Evolutionary conservation across 139 green algal genomes (phyloP).

Genomic region (Volvox africanus): DNA sequence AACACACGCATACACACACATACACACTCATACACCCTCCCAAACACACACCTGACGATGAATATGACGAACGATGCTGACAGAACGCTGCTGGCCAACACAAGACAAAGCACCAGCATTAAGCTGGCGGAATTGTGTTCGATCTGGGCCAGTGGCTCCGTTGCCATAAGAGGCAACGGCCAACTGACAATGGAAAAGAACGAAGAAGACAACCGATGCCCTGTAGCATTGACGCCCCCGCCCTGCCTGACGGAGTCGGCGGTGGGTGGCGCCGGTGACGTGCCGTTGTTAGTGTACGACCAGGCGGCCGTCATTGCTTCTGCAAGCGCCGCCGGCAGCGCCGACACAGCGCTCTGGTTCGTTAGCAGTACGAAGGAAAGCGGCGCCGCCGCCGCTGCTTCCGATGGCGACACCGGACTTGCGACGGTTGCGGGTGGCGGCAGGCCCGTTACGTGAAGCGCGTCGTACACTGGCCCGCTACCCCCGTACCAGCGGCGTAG

Average conservation of each 20-base stretch:
- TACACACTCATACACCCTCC: background rate
- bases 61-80: slow-evolving; percentile 76
- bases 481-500: slow-evolving; percentile 68
- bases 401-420: background rate
- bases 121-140: slow-evolving; percentile 61
- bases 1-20: background rate
- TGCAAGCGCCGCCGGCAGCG: slow-evolving; percentile 67
- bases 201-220: background rate
- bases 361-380: slow-evolving; percentile 55
- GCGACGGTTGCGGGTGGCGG: slow-evolving; percentile 29
- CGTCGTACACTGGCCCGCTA: slow-evolving; percentile 68
- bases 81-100: slow-evolving; percentile 71
- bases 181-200: background rate
- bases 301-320: slow-evolving; percentile 27
- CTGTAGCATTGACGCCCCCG: background rate
- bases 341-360: slow-evolving; percentile 64
- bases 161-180: slow-evolving; percentile 66
- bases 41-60: slow-evolving; percentile 68
- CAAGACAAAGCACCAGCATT: slow-evolving; percentile 82
- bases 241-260: too few species aligned
- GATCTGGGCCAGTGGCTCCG: slow-evolving; percentile 52
- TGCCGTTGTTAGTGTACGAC: slow-evolving; percentile 20
- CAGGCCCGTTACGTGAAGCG: slow-evolving; percentile 64
- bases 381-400: slow-evolving; percentile 5
- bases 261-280: background rate